phyloP scores from a whole-genome alignment of 2,329 filamentous ascomycete species.

The Paecilomyces niveus region DNA sequence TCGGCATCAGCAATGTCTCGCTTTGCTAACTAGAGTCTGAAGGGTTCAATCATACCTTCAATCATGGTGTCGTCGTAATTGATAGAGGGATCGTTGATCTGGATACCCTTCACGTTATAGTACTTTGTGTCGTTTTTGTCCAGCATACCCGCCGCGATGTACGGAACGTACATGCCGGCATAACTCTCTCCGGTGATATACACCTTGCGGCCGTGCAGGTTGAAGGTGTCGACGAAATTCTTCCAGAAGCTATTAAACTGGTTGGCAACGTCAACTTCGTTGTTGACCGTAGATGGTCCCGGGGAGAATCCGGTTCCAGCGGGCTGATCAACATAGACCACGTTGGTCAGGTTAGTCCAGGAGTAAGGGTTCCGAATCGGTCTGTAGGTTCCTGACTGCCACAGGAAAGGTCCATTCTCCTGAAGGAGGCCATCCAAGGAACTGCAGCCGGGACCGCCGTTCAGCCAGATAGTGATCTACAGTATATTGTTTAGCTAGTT shows the following conservation, averaged over 20 bases:
- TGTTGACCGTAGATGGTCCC: constrained; percentile 56
- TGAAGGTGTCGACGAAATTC: constrained; percentile 65
- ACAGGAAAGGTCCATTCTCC: constrained; percentile 67
- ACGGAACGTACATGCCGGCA: constrained; percentile 61
- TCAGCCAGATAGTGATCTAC: constrained; percentile 34
- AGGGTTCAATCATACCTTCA: constrained; percentile 29
- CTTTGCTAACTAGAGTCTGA: background rate
- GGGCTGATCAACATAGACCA: constrained; percentile 52
- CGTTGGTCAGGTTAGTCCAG: constrained; percentile 67
- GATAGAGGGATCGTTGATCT: constrained; percentile 66
- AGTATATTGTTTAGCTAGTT: background rate
- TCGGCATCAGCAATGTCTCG: background rate
- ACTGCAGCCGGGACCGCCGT: constrained; percentile 48
- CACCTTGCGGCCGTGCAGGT: constrained; percentile 59
- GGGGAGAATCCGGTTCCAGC: constrained; percentile 61
- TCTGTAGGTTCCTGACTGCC: constrained; percentile 60
- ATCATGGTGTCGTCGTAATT: constrained; percentile 46
- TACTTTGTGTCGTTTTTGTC: constrained; percentile 59
- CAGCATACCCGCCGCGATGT: constrained; percentile 67
- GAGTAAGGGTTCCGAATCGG: constrained; percentile 61
- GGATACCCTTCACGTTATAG: constrained; percentile 60
- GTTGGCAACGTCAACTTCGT: constrained; percentile 60
- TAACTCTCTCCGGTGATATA: constrained; percentile 71
- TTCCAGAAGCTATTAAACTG: constrained; percentile 73
- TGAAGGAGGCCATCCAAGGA: constrained; percentile 62